phyloP scores from a whole-genome alignment of 805 yeast species.

The Ogataea trehaloabstinens region DNA sequence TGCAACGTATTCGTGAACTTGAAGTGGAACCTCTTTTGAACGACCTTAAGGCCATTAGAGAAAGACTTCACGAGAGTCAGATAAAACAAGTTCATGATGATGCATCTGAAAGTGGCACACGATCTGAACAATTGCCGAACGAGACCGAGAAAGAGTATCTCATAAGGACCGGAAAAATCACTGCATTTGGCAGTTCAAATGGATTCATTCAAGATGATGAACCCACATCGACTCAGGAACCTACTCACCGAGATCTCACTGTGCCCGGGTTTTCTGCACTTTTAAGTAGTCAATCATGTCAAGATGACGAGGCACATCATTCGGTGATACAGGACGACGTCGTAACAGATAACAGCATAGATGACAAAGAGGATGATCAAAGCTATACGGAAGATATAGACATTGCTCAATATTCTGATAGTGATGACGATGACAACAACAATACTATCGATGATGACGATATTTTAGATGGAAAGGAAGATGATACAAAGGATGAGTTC shows the following conservation, averaged over 20 bases:
- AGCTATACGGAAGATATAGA: conserved; percentile 25
- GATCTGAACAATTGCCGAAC: conserved; percentile 46
- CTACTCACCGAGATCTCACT: conserved; percentile 42
- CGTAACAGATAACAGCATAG: background rate
- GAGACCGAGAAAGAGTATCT: conserved; percentile 80
- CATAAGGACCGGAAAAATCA: conserved; percentile 85
- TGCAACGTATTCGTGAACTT: conserved; percentile 44
- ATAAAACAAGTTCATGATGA: conserved; percentile 6
- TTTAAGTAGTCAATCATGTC: no score
- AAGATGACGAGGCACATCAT: no score
- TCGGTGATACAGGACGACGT: no score
- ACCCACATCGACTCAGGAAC: conserved; percentile 24
- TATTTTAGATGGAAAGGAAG: conserved; percentile 1
- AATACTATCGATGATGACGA: conserved; percentile 10
- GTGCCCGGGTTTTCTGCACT: conserved; percentile 46
- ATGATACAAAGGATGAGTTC: conserved; percentile 31
- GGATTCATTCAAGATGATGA: conserved; percentile 50
- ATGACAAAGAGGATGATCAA: conserved; percentile 11
- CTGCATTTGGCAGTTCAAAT: conserved; percentile 80
- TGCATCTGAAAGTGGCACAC: conserved; percentile 14
- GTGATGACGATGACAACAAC: conserved; percentile 12
- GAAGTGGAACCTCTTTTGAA: conserved; percentile 52
- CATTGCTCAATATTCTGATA: conserved; percentile 17
- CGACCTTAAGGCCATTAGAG: conserved; percentile 63
- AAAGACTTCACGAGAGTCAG: conserved; percentile 34